Base-by-base conservation (phyloP, 805 yeast genomes). In the Sungouiella blattae region DNA sequence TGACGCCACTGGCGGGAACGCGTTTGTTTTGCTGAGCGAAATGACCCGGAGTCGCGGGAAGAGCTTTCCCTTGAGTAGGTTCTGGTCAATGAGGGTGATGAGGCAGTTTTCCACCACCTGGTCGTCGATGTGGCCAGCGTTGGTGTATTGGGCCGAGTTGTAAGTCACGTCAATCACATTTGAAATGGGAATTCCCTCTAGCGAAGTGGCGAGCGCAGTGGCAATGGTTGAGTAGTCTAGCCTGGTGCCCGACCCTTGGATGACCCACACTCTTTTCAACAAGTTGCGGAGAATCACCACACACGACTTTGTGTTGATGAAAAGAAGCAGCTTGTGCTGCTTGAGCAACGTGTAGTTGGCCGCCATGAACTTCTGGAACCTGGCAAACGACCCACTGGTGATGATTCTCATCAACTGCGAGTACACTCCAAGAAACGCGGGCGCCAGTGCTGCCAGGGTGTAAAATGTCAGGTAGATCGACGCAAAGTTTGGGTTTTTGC, bases 51-150 rank as follows among this genome's bases (percentile, higher is more conserved):
- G 50, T 23, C 67, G 53, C 1, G 75, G 63, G 23, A 67, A 59
- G 0, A 76, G 48, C 39, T 77, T 78, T 0, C 80, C 83, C 41
- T 69, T 74, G 23, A 79, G 46, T 12, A 77, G 50, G 36, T 72
- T 75, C 37, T 73, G 75, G 41, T 75, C 81, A 26, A 75, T 69
- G n/a, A 79, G 46, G 2, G 75, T 56, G 11, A 73, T 60, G 30
- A 77, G 52, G 6, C 78, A 45, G 34, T 75, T 77, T 40, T 78
- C 83, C 8, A 70, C 64, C 25, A 70, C 57, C 11, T 48, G 32
- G 39, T 73, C 77, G 27, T 65, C 60, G n/a, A 59, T 35, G 8
- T 24, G 26, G 6, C 17, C 28, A 15, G 35, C 34, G 22, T 7
- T 6, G 9, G 6, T 20, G 6, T 9, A 7, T 20, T 6, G 1